phyloP scores from a whole-genome alignment of 768 basidiomycete species.

The Boletus vermiculosoides region DNA sequence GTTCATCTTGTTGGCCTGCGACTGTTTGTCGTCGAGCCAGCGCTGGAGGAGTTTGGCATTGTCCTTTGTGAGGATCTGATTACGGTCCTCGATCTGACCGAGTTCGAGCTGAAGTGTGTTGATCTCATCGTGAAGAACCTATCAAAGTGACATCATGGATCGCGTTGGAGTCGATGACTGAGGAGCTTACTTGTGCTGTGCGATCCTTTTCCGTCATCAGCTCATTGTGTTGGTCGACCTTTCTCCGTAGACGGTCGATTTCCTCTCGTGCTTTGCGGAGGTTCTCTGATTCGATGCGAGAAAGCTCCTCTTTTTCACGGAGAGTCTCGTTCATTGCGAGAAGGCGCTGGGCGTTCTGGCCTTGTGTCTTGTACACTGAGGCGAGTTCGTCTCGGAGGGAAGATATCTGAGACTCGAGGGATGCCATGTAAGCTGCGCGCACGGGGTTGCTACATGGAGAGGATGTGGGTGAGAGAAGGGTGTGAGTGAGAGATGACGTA shows the following conservation, averaged over 20 bases:
- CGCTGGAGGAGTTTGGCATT: slow-evolving; percentile 94
- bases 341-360: slow-evolving; percentile 91
- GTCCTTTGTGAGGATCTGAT: slow-evolving; percentile 82
- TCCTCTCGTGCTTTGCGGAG: slow-evolving; percentile 78
- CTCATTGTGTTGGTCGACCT: slow-evolving; percentile 81
- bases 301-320: slow-evolving; percentile 87
- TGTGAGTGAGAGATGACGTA: slow-evolving; percentile 35
- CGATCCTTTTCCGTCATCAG: slow-evolving; percentile 87
- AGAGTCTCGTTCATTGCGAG: slow-evolving; percentile 94
- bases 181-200: slow-evolving; percentile 71
- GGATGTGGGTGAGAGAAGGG: not conserved
- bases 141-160: slow-evolving; percentile 10
- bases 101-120: slow-evolving; percentile 89
- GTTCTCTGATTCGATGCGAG: slow-evolving; percentile 77
- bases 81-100: slow-evolving; percentile 83
- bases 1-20: slow-evolving; percentile 93
- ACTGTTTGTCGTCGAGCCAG: slow-evolving; percentile 95
- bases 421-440: slow-evolving; percentile 82
- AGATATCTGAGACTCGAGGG: slow-evolving; percentile 92
- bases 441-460: slow-evolving; percentile 65
- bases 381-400: slow-evolving; percentile 90
- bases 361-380: slow-evolving; percentile 93
- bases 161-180: not conserved
- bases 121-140: slow-evolving; percentile 96
- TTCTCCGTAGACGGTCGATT: slow-evolving; percentile 61